Evolutionary conservation across 768 basidiomycete genomes (phyloP).

Genomic region (Chalciporus chontae): DNA sequence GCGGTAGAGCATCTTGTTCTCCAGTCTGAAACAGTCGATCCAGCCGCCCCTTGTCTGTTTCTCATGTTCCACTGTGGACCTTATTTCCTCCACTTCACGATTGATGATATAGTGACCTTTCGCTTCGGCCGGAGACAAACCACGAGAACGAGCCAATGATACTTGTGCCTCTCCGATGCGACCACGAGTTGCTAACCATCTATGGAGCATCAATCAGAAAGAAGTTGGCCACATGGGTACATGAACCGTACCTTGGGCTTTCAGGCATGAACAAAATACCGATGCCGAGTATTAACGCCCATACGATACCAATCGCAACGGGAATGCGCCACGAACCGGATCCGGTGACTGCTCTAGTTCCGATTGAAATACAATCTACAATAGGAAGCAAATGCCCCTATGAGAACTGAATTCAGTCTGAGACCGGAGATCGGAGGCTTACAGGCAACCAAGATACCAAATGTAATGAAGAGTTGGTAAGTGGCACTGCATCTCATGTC

Average conservation of each 20-base stretch:
- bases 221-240: not conserved
- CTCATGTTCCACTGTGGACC: conserved; percentile 48
- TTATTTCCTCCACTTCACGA: conserved; percentile 55
- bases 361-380: conserved; percentile 63
- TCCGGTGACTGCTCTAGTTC: conserved; percentile 47
- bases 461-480: conserved; percentile 64
- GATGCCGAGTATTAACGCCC: conserved; percentile 56
- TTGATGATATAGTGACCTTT: conserved; percentile 39
- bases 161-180: conserved; percentile 45
- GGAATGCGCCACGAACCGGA: conserved; percentile 60
- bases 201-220: conserved; percentile 12
- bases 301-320: conserved; percentile 58
- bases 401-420: not conserved
- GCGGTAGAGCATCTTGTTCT: conserved; percentile 59
- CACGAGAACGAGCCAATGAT: conserved; percentile 48
- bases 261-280: conserved; percentile 74
- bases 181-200: conserved; percentile 55
- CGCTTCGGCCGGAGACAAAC: conserved; percentile 41
- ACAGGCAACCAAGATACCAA: conserved; percentile 68
- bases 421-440: conserved; percentile 14
- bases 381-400: not conserved
- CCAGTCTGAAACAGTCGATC: conserved; percentile 62
- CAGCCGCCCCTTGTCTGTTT: conserved; percentile 46
- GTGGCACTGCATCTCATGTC: conserved; percentile 33
- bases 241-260: conserved; percentile 42